Evolutionary conservation across 441 rosid species (phyloP).

Genomic region (Theobroma grandiflorum): DNA sequence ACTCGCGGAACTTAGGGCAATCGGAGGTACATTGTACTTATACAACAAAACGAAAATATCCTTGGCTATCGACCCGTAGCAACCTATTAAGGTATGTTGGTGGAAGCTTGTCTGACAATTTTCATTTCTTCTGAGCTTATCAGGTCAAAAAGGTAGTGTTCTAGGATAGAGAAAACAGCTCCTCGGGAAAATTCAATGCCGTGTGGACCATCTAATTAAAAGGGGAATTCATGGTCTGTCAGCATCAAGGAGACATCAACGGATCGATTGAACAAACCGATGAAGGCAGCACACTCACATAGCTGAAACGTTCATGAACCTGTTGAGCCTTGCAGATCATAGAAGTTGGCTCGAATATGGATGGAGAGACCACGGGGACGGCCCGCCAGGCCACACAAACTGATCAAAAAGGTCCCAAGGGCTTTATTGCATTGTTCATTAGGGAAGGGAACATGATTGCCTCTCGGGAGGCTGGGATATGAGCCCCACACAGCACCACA

Average conservation of each 20-base stretch:
- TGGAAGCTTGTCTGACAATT: conserved; percentile 21
- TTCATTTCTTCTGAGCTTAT: neutral
- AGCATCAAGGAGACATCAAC: conserved; percentile 5
- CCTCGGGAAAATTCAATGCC: neutral
- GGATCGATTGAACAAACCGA: neutral
- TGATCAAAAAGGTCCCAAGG: neutral
- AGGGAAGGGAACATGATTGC: conserved; percentile 24
- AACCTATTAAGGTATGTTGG: neutral
- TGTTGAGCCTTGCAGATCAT: conserved; percentile 28
- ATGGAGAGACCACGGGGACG: neutral
- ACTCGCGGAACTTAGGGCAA: neutral
- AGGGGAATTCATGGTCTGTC: conserved; percentile 21
- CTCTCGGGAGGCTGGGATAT: conserved; percentile 26
- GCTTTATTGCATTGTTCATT: neutral
- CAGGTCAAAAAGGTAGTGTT: neutral
- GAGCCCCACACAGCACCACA: conserved; percentile 27
- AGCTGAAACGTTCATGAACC: conserved; percentile 26
- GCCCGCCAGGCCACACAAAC: neutral
- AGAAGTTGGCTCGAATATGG: conserved; percentile 31
- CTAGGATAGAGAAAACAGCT: neutral
- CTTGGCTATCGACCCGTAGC: neutral
- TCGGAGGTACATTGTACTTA: neutral
- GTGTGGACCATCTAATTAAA: conserved; percentile 37
- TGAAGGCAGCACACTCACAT: neutral
- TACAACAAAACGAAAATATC: neutral